These are phyloP conservation scores for Hanseniaspora meyeri DNA, from an alignment of 805 yeast species.

Conservation along the genomic window DNA sequence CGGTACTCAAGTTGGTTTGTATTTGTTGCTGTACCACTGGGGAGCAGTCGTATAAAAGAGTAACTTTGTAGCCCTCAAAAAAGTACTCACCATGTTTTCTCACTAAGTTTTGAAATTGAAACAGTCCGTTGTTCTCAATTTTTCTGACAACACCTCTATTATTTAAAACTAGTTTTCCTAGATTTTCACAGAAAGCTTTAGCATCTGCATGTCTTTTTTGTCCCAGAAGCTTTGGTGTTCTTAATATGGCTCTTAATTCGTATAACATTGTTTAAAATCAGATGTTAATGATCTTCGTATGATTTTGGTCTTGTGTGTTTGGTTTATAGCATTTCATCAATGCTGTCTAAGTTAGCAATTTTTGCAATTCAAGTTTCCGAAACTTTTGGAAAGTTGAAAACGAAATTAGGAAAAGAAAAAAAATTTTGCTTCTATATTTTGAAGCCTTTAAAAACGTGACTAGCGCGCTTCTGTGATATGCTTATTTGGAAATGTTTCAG, in stretches of 20 bases:
- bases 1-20: conserved; percentile 63
- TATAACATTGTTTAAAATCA: conserved; percentile 52
- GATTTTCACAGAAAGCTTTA: conserved; percentile 47
- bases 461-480: too few relatives aligned
- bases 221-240: conserved; percentile 43
- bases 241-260: conserved; percentile 81
- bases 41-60: conserved; percentile 76
- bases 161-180: conserved; percentile 69
- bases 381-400: too few relatives aligned
- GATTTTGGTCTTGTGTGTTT: too few relatives aligned
- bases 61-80: conserved; percentile 79
- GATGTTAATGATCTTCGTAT: background rate
- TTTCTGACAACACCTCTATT: conserved; percentile 92
- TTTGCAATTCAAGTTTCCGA: too few relatives aligned
- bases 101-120: conserved; percentile 66
- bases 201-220: conserved; percentile 47
- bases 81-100: conserved; percentile 79
- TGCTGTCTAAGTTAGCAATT: too few relatives aligned
- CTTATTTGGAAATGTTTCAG: too few relatives aligned
- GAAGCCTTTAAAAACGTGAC: too few relatives aligned
- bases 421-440: too few relatives aligned
- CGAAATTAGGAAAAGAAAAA: too few relatives aligned
- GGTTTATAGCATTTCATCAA: too few relatives aligned
- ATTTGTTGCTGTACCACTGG: conserved; percentile 79
- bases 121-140: conserved; percentile 65